Conservation (phyloP, 2,329 filamentous ascomycete species). For the Monascus ruber region DNA sequence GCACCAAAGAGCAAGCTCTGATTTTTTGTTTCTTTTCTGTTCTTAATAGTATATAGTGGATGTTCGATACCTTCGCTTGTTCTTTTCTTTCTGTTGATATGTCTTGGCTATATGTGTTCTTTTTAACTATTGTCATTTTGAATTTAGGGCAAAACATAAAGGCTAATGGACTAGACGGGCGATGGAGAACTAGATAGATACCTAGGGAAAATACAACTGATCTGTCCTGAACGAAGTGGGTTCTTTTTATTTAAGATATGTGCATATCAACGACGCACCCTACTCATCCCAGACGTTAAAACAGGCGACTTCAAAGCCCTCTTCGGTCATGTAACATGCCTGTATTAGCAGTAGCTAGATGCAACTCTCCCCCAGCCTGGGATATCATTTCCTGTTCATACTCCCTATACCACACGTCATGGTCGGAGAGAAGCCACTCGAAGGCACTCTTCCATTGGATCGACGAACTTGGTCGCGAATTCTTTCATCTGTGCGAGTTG, state of each 20-base stretch:
- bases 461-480: constrained; percentile 26
- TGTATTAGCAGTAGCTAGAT: constrained; percentile 32
- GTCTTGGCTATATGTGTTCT: too few relatives aligned
- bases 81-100: too few relatives aligned
- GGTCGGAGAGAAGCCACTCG: constrained; percentile 10
- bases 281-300: neutral
- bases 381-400: constrained; percentile 28
- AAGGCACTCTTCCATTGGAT: constrained; percentile 33
- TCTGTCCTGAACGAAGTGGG: too few relatives aligned
- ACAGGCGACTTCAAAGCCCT: constrained; percentile 6
- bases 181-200: too few relatives aligned
- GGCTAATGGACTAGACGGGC: too few relatives aligned
- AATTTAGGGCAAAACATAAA: too few relatives aligned
- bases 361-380: constrained; percentile 33
- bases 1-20: constrained; percentile 27
- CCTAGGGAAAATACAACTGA: too few relatives aligned
- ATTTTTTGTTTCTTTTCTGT: constrained; percentile 1
- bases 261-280: too few relatives aligned
- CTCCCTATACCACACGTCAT: constrained; percentile 14
- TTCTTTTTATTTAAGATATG: too few relatives aligned
- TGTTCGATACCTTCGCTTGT: too few relatives aligned
- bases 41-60: too few relatives aligned
- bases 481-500: constrained; percentile 34
- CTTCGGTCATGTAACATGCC: constrained; percentile 36
- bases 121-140: too few relatives aligned